A percentile compares a stretch with the other conserved stretches of the same genome.
Evolutionary conservation across 352 stramenopile species (phyloP).

Genomic region (Phytophthora parvispora): DNA sequence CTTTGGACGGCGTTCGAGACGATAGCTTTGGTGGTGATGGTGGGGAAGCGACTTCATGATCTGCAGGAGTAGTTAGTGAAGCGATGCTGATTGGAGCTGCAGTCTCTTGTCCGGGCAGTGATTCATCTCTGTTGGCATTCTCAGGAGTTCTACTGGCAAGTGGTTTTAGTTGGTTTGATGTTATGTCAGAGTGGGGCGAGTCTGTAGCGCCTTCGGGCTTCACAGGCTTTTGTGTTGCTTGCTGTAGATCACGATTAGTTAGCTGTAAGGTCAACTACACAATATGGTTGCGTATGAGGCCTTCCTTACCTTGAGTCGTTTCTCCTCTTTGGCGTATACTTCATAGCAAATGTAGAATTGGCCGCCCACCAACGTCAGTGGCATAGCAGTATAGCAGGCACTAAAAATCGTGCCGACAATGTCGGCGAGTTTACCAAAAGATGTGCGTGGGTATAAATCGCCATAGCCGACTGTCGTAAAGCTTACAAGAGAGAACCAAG

Average conservation of each 20-base stretch:
- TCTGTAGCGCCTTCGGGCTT: too few species aligned
- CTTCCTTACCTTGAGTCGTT: too few species aligned
- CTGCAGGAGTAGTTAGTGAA: neutral
- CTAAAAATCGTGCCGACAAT: conserved; percentile 62
- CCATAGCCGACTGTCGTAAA: conserved; percentile 69
- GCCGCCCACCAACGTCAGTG: conserved; percentile 59
- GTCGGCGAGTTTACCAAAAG: conserved; percentile 53
- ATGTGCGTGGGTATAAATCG: conserved; percentile 51
- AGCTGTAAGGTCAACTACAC: neutral
- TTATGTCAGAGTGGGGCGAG: too few species aligned
- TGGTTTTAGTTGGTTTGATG: too few species aligned
- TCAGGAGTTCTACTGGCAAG: too few species aligned
- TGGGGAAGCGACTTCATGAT: neutral
- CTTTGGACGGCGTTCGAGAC: neutral
- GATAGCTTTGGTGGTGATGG: neutral
- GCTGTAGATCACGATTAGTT: neutral
- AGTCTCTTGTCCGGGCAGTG: neutral
- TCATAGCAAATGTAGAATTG: conserved; percentile 79
- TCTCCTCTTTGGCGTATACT: conserved; percentile 42
- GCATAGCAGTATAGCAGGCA: conserved; percentile 72
- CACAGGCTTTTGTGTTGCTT: too few species aligned
- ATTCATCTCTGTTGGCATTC: neutral
- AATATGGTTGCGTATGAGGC: too few species aligned
- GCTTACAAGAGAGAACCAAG: conserved; percentile 58
- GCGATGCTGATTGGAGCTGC: neutral